Evolutionary conservation across 2,329 filamentous ascomycete species (phyloP).

Genomic region (Aspergillus aculeatus): DNA sequence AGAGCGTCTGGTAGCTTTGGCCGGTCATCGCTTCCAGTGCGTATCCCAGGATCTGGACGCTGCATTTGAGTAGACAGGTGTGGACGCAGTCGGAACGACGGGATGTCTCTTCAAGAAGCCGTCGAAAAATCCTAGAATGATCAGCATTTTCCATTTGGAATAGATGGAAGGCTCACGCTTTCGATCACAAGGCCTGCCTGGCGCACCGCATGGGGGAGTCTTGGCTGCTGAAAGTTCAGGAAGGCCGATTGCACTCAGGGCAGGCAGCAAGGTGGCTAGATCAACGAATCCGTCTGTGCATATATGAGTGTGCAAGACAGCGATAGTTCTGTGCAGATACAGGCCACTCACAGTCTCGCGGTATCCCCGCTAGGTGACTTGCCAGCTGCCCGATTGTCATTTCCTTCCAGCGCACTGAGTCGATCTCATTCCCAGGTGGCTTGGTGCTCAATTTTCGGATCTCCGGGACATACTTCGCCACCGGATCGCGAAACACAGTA

Average conservation of each 20-base stretch:
- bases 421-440: slow-evolving; percentile 14
- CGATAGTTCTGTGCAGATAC: background rate
- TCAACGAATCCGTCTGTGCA: background rate
- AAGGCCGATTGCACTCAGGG: background rate
- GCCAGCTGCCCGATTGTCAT: slow-evolving; percentile 41
- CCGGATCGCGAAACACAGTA: slow-evolving; percentile 19
- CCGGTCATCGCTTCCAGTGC: slow-evolving; percentile 42
- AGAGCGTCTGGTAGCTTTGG: slow-evolving; percentile 33
- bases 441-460: slow-evolving; percentile 8
- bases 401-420: slow-evolving; percentile 32
- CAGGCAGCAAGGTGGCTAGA: background rate
- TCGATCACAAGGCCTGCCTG: slow-evolving; percentile 15
- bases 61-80: slow-evolving; percentile 38
- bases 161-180: slow-evolving; percentile 30
- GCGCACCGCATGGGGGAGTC: background rate
- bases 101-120: slow-evolving; percentile 35
- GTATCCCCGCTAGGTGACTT: slow-evolving; percentile 39
- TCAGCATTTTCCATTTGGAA: slow-evolving; percentile 1
- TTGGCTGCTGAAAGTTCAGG: background rate
- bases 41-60: slow-evolving; percentile 37
- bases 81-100: slow-evolving; percentile 31
- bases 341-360: background rate
- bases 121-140: slow-evolving; percentile 34
- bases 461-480: slow-evolving; percentile 29
- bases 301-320: background rate